Percentiles rank a stretch among this genome's conserved stretches.
Conservation (phyloP, 163 green algal genomes). For the Scenedesmus sp. region DNA sequence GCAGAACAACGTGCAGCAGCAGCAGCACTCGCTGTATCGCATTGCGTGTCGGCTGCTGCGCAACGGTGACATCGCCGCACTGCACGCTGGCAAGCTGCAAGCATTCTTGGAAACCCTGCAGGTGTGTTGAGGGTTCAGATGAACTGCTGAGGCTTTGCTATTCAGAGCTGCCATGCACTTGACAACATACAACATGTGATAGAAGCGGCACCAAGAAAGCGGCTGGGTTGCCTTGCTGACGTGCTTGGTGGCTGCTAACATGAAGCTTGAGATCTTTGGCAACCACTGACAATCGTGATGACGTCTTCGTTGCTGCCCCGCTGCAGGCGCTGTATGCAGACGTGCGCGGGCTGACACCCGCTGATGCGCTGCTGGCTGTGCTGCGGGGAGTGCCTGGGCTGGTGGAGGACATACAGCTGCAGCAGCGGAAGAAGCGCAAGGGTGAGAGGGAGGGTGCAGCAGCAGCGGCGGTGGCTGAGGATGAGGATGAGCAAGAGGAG, state of each 20-base stretch:
- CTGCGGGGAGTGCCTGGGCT: conserved; percentile 31
- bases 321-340: background rate
- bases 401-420: background rate
- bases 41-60: conserved; percentile 23
- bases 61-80: background rate
- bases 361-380: conserved; percentile 11
- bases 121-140: background rate
- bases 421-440: conserved; percentile 27
- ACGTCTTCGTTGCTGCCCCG: background rate
- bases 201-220: too few relatives aligned
- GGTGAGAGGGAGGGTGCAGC: conserved; percentile 14
- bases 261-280: too few relatives aligned
- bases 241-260: too few relatives aligned
- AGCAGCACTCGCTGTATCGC: background rate
- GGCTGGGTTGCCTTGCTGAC: too few relatives aligned
- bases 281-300: too few relatives aligned
- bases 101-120: conserved; percentile 27
- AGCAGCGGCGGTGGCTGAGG: background rate
- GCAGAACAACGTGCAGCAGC: background rate
- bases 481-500: background rate
- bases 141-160: too few relatives aligned
- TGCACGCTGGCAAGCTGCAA: background rate
- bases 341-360: background rate
- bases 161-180: too few relatives aligned
- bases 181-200: too few relatives aligned